Conservation (phyloP, 257 asterid species). For the Paraleonurus japonicus region DNA sequence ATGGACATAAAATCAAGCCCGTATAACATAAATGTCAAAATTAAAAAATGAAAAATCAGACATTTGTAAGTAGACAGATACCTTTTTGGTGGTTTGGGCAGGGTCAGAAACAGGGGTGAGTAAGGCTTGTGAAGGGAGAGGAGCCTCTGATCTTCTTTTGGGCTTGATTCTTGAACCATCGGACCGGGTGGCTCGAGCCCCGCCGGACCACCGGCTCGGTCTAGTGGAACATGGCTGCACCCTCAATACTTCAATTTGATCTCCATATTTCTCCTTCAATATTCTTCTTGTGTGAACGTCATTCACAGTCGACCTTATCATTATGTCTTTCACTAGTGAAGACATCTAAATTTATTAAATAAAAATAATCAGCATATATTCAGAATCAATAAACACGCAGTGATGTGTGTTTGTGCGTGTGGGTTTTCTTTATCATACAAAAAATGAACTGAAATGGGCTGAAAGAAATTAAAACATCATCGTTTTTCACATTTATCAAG, state of each 20-base stretch:
- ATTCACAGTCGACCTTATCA: conserved; percentile 42
- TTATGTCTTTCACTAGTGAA: conserved; percentile 43
- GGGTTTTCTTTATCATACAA: no score
- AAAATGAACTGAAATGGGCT: no score
- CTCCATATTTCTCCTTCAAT: conserved; percentile 38
- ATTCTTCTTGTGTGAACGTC: conserved; percentile 37
- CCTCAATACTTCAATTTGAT: conserved; percentile 23
- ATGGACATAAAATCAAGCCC: no score
- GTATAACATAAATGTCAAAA: no score
- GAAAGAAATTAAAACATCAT: no score
- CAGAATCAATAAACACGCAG: not conserved
- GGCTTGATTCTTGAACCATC: conserved; percentile 27
- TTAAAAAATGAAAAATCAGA: no score
- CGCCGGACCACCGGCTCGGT: conserved; percentile 25
- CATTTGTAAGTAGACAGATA: no score
- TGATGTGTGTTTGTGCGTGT: not conserved
- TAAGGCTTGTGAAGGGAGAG: conserved; percentile 40
- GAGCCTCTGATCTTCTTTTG: conserved; percentile 24
- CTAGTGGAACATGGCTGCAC: conserved; percentile 23
- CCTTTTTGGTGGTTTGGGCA: conserved; percentile 62
- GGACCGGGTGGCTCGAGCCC: conserved; percentile 33
- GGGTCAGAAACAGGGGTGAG: conserved; percentile 63
- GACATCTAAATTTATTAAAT: conserved; percentile 36
- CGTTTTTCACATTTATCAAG: no score
- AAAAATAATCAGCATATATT: no score